phyloP scores from a whole-genome alignment of 345 rosid species.

The Eucalyptus victrix region DNA sequence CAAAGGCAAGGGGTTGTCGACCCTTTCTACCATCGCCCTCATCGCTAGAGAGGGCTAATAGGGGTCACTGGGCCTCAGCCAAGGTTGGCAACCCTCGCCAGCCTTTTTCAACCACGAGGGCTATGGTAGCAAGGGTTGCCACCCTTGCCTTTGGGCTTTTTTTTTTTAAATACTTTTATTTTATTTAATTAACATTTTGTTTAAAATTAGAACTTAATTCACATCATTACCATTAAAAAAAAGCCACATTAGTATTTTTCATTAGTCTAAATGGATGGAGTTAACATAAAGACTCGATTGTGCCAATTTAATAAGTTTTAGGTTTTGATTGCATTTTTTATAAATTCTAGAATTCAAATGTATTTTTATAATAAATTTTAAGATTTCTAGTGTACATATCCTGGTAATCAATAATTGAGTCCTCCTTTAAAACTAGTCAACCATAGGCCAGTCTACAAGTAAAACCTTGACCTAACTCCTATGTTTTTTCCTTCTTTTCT shows the following conservation, averaged over 20 bases:
- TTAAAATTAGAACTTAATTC: too few relatives aligned
- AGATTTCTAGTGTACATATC: too few relatives aligned
- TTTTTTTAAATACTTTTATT: too few relatives aligned
- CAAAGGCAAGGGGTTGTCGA: too few relatives aligned
- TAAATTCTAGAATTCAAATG: too few relatives aligned
- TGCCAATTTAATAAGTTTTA: too few relatives aligned
- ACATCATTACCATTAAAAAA: too few relatives aligned
- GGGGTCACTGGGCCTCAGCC: fast-evolving
- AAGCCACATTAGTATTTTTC: neutral
- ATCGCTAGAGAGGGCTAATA: fast-evolving
- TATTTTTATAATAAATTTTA: too few relatives aligned
- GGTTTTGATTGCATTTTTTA: fast-evolving
- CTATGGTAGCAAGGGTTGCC: fast-evolving
- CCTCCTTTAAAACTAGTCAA: neutral
- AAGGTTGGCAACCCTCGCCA: too few relatives aligned
- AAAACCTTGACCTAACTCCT: neutral
- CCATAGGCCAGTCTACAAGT: neutral
- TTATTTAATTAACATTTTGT: too few relatives aligned
- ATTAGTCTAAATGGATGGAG: neutral
- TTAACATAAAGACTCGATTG: neutral
- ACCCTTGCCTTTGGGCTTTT: too few relatives aligned
- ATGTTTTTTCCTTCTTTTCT: fast-evolving
- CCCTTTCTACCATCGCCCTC: fast-evolving
- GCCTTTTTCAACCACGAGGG: fast-evolving
- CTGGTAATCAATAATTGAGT: too few relatives aligned